Conservation (phyloP, 495 filamentous ascomycete genomes). For the Neurospora tetraspora region DNA sequence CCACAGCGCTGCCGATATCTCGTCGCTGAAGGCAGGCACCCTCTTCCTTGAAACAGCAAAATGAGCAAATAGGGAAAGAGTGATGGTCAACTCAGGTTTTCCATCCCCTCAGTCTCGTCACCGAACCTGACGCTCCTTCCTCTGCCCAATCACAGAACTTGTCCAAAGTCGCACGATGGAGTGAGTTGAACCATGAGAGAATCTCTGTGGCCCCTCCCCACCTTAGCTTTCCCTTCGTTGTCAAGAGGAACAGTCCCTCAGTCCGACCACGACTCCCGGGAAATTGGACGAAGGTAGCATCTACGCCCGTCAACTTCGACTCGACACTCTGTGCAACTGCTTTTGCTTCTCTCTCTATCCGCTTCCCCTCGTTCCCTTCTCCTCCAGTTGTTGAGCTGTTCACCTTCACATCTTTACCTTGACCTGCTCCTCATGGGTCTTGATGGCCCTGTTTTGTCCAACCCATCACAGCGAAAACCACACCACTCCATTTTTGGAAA, state of each 20-base stretch:
- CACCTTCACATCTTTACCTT: neutral
- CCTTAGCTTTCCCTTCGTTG: neutral
- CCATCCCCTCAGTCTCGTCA: neutral
- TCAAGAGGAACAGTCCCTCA: neutral
- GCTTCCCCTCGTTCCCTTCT: neutral
- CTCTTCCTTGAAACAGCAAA: neutral
- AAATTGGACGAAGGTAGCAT: neutral
- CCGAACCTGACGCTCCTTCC: neutral
- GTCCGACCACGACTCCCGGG: neutral
- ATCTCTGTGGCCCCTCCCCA: neutral
- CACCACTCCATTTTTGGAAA: neutral
- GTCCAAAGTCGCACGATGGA: neutral
- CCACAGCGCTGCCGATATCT: neutral
- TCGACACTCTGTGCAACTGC: neutral
- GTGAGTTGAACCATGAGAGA: neutral
- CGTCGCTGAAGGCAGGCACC: neutral
- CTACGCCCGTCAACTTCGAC: neutral
- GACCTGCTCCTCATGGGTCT: neutral
- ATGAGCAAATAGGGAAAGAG: neutral
- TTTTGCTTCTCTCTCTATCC: neutral
- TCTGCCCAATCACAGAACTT: neutral
- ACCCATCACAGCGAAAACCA: neutral
- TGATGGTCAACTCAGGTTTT: neutral
- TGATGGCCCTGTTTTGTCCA: neutral
- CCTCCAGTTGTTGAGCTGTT: neutral